Percentiles rank a stretch among this genome's conserved stretches.
phyloP scores from a whole-genome alignment of 2,329 filamentous ascomycete species.

The Colletotrichum agaves region DNA sequence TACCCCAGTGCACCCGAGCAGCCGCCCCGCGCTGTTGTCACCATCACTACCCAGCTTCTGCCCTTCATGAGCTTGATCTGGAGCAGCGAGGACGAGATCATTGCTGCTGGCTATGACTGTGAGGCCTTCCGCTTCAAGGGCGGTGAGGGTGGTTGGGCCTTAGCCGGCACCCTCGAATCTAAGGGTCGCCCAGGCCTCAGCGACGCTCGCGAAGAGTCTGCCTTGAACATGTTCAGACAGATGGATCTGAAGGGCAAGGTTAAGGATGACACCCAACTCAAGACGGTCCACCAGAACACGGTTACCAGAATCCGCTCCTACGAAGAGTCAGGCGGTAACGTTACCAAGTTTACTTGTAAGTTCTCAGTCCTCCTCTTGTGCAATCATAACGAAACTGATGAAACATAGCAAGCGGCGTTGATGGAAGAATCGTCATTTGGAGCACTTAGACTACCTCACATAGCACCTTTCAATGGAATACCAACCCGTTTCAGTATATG shows the following conservation, averaged over 20 bases:
- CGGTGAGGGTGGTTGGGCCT: conserved; percentile 81
- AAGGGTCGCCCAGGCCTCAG: conserved; percentile 72
- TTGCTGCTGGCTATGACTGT: conserved; percentile 90
- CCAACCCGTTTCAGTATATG: conserved; percentile 18
- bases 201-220: conserved; percentile 83
- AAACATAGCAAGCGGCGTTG: conserved; percentile 78
- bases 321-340: conserved; percentile 70
- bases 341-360: conserved; percentile 90
- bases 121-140: conserved; percentile 93
- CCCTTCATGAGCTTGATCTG: conserved; percentile 94
- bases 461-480: conserved; percentile 29
- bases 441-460: conserved; percentile 59
- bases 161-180: conserved; percentile 82
- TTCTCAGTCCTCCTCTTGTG: conserved; percentile 41
- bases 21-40: conserved; percentile 89
- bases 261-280: conserved; percentile 92
- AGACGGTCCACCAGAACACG: conserved; percentile 96
- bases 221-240: conserved; percentile 97
- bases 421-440: conserved; percentile 86
- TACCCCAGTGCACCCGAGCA: conserved; percentile 94
- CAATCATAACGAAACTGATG: conserved; percentile 32
- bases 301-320: conserved; percentile 86
- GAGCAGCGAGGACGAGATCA: conserved; percentile 91
- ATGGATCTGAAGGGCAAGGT: conserved; percentile 98
- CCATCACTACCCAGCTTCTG: conserved; percentile 86